Evolutionary conservation across 139 green algal genomes (phyloP).

Genomic region (Chlorella sp.): DNA sequence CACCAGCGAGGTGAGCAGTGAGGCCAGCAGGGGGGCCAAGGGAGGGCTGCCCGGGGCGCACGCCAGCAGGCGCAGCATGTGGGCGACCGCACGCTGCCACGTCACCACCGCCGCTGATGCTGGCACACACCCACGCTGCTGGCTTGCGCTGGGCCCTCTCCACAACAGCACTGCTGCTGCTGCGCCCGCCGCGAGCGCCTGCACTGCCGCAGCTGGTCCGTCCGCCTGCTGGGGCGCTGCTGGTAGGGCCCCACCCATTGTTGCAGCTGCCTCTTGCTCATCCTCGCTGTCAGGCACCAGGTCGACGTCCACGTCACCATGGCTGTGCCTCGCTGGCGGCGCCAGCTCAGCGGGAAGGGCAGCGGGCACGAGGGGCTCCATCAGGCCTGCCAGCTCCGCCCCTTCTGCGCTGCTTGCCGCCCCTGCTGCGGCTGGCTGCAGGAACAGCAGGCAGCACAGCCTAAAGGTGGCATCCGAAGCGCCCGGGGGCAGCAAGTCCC

Average conservation of each 20-base stretch:
- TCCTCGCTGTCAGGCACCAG: slow-evolving; percentile 3
- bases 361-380: not conserved
- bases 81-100: not conserved
- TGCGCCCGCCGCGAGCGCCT: not conserved
- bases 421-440: not conserved
- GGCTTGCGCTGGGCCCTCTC: not conserved
- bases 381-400: not conserved
- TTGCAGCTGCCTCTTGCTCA: not conserved
- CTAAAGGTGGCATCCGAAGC: not conserved
- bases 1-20: not conserved
- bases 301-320: not conserved
- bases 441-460: slow-evolving; percentile 5
- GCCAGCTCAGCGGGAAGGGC: no score
- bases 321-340: not conserved
- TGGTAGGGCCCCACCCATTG: no score
- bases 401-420: not conserved
- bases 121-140: not conserved
- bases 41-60: no score
- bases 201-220: not conserved
- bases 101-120: not conserved
- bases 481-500: not conserved
- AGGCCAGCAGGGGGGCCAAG: not conserved
- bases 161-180: not conserved
- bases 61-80: slow-evolving; percentile 14
- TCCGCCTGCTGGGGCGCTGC: not conserved